A percentile compares a stretch with the other conserved stretches of the same genome.
These are phyloP conservation scores for Sherardia arvensis DNA, from an alignment of 257 asterid species.

Conservation along the genomic window DNA sequence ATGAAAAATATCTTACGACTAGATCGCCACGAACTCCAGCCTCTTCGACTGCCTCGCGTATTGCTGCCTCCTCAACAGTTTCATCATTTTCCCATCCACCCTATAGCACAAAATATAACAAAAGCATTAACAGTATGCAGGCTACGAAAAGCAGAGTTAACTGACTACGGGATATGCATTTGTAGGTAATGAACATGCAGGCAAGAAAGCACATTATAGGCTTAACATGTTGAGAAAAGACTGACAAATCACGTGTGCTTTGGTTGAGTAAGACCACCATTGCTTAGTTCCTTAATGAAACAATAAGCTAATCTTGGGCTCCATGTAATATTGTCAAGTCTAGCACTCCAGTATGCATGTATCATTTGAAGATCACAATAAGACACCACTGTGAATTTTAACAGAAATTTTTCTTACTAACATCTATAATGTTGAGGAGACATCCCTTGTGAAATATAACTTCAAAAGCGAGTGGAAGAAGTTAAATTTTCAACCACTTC, in stretches of 20 bases:
- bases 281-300: background rate
- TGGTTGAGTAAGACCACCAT: background rate
- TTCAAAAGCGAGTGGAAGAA: background rate
- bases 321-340: background rate
- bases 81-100: slow-evolving; percentile 99
- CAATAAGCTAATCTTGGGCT: background rate
- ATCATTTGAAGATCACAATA: background rate
- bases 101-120: slow-evolving; percentile 22
- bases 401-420: background rate
- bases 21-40: slow-evolving; percentile 92
- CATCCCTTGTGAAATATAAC: background rate
- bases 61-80: slow-evolving; percentile 86
- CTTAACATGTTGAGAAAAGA: background rate
- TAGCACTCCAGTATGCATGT: background rate
- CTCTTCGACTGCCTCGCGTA: slow-evolving; percentile 88
- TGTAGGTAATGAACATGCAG: background rate
- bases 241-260: background rate
- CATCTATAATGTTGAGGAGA: background rate
- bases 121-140: background rate
- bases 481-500: background rate
- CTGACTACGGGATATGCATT: background rate
- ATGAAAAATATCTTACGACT: slow-evolving; percentile 36
- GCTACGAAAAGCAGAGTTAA: background rate
- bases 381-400: background rate
- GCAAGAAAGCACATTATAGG: background rate